Evolutionary conservation across 75 land plant genomes (phyloP).

Genomic region (Pinus albicaulis): DNA sequence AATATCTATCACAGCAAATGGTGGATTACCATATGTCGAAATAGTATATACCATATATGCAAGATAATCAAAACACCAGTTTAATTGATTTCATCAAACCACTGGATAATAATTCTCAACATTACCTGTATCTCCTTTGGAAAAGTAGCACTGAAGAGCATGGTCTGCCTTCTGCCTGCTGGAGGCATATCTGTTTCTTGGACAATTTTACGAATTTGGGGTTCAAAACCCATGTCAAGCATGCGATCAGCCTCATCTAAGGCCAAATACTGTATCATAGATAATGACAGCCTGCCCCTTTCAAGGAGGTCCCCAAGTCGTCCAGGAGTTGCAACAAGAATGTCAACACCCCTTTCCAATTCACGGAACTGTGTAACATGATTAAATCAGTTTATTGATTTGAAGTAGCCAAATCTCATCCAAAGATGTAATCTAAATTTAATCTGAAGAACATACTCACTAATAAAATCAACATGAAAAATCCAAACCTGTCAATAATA

Average conservation of each 20-base stretch:
- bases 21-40: too few relatives aligned
- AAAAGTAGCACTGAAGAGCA: slow-evolving; percentile 98
- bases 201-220: slow-evolving; percentile 91
- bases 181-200: slow-evolving; percentile 95
- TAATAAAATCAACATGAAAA: too few relatives aligned
- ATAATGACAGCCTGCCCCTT: slow-evolving; percentile 83
- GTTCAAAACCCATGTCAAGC: slow-evolving; percentile 99
- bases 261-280: slow-evolving; percentile 80
- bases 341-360: slow-evolving; percentile 92
- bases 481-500: too few relatives aligned
- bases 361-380: slow-evolving; percentile 65
- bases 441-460: too few relatives aligned
- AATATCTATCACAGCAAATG: not conserved
- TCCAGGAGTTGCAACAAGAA: slow-evolving; percentile 96
- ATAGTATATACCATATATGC: too few relatives aligned
- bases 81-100: too few relatives aligned
- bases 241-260: slow-evolving; percentile 97
- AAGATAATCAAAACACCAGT: too few relatives aligned
- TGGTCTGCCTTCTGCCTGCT: slow-evolving; percentile 82
- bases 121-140: slow-evolving; percentile 93
- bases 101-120: not conserved
- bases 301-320: slow-evolving; percentile 82
- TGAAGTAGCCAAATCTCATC: too few relatives aligned
- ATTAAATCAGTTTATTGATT: too few relatives aligned
- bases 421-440: too few relatives aligned